Conservation (phyloP, 2,329 filamentous ascomycete genomes). For the Fonsecaea pedrosoi region DNA sequence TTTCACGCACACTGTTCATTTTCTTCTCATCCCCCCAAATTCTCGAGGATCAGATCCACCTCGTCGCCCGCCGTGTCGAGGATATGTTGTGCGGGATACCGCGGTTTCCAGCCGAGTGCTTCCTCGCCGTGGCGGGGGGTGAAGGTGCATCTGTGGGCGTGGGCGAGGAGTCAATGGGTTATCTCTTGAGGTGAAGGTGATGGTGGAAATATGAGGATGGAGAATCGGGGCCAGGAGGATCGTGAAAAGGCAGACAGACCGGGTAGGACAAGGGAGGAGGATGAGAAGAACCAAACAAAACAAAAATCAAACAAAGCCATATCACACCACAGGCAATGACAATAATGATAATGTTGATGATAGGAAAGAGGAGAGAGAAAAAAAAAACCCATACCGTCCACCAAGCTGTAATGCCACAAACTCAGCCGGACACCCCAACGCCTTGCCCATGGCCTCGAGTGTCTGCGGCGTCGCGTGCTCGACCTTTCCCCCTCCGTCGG, state of each 20-base stretch:
- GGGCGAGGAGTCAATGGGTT: conserved; percentile 1
- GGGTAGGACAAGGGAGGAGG: background rate
- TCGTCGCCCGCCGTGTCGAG: conserved; percentile 56
- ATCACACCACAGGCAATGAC: no score
- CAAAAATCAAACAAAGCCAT: no score
- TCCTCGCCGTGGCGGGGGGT: conserved; percentile 50
- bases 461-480: conserved; percentile 45
- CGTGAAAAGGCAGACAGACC: no score
- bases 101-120: conserved; percentile 56
- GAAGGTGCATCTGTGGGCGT: conserved; percentile 50
- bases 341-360: no score
- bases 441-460: conserved; percentile 53
- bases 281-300: background rate
- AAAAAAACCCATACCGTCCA: conserved; percentile 49
- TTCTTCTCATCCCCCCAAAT: conserved; percentile 1
- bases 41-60: conserved; percentile 53
- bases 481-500: conserved; percentile 40
- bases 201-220: background rate
- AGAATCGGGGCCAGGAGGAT: no score
- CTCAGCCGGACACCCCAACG: conserved; percentile 45
- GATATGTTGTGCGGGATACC: conserved; percentile 54
- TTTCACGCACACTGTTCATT: no score
- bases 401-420: conserved; percentile 52
- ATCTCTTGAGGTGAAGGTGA: background rate
- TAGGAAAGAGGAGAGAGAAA: background rate